These are phyloP conservation scores for Auriculariales sp. DNA, from an alignment of 768 basidiomycete genomes.

Conservation along the genomic window DNA sequence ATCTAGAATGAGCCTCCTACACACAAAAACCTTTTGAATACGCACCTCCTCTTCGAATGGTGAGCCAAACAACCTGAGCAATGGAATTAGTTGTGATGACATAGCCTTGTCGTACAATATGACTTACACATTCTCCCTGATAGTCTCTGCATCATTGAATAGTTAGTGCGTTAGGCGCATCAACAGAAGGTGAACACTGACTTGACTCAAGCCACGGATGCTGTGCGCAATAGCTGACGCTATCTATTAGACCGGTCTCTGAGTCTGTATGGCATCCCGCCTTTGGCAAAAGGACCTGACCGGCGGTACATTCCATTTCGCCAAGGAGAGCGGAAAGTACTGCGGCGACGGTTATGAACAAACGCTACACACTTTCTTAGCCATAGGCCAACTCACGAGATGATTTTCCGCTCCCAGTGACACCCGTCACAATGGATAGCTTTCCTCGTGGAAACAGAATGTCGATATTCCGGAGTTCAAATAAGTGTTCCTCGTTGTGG, in stretches of 20 bases:
- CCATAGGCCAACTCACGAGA: neutral
- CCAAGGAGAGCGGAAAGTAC: constrained; percentile 7
- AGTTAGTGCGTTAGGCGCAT: neutral
- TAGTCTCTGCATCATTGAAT: constrained; percentile 55
- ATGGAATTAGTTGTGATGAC: neutral
- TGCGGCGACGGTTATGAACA: no score
- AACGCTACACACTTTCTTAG: no score
- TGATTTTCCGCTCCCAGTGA: constrained; percentile 7
- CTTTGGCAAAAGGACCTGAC: constrained; percentile 4
- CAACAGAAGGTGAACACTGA: neutral
- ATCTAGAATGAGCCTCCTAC: neutral
- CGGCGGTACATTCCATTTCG: constrained; percentile 4
- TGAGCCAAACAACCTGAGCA: constrained; percentile 28
- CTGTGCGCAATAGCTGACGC: neutral
- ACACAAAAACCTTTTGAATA: constrained; percentile 11
- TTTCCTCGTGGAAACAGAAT: constrained; percentile 11
- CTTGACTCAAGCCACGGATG: neutral
- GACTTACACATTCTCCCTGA: constrained; percentile 60
- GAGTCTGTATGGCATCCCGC: constrained; percentile 25
- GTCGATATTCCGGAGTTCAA: constrained; percentile 5
- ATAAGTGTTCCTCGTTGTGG: no score
- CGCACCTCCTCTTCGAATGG: constrained; percentile 37
- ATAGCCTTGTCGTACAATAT: no score
- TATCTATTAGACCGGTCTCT: constrained; percentile 8
- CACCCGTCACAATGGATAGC: constrained; percentile 5